These are phyloP conservation scores for Wickerhamomyces sp. DNA, from an alignment of 1,139 yeast genomes.

Conservation along the genomic window DNA sequence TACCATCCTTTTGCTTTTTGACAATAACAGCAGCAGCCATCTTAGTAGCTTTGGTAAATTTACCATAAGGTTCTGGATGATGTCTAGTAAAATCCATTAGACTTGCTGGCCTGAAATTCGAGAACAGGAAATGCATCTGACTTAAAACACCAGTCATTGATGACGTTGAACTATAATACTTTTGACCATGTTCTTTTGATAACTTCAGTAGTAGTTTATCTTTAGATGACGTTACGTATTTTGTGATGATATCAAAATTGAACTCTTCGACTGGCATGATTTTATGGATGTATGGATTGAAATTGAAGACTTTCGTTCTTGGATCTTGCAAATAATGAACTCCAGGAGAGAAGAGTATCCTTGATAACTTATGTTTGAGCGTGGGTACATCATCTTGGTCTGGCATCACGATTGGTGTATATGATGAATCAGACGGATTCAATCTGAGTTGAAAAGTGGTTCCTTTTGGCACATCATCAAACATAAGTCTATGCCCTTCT, in stretches of 20 bases:
- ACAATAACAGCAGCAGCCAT: constrained; percentile 41
- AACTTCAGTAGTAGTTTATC: constrained; percentile 49
- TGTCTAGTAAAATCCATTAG: constrained; percentile 39
- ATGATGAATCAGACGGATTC: background rate
- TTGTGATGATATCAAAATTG: constrained; percentile 51
- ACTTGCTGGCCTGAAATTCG: constrained; percentile 53
- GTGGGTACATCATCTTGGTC: constrained; percentile 30
- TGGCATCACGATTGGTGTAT: constrained; percentile 9
- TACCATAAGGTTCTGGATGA: constrained; percentile 29
- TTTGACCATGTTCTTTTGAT: constrained; percentile 37
- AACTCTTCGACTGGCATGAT: constrained; percentile 68
- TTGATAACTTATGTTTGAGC: constrained; percentile 59
- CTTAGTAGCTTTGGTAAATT: constrained; percentile 31
- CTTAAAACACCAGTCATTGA: constrained; percentile 75
- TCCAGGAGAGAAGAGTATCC: constrained; percentile 77
- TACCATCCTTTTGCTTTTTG: constrained; percentile 30
- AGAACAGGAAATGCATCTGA: constrained; percentile 66
- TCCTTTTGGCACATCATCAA: too few species aligned
- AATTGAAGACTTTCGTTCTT: constrained; percentile 68
- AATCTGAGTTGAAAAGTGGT: too few species aligned
- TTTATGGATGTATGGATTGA: constrained; percentile 53
- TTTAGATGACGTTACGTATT: constrained; percentile 63
- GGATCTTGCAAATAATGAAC: constrained; percentile 78
- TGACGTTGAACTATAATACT: constrained; percentile 77
- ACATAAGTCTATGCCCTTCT: too few species aligned